These are phyloP conservation scores for Podila epicladia DNA, from an alignment of 192 early-diverging fungal species.

Conservation along the genomic window DNA sequence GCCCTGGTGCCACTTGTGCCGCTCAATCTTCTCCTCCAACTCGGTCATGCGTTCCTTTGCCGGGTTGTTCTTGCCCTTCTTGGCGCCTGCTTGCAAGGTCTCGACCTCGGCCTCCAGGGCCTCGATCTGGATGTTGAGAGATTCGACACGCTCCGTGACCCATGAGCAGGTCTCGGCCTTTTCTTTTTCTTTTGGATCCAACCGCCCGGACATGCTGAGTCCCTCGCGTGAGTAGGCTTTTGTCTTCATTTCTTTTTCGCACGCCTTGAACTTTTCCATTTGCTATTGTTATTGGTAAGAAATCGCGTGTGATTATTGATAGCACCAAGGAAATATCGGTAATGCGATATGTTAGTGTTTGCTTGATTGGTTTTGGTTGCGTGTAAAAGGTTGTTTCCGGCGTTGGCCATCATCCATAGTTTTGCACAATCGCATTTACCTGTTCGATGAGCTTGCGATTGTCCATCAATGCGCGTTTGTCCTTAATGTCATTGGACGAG, in stretches of 20 bases:
- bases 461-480: constrained; percentile 89
- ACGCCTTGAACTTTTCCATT: constrained; percentile 99
- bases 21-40: constrained; percentile 82
- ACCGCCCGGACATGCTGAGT: constrained; percentile 74
- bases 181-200: constrained; percentile 96
- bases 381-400: neutral
- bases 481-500: constrained; percentile 95
- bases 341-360: neutral
- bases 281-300: constrained; percentile 62
- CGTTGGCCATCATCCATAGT: neutral
- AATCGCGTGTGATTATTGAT: constrained; percentile 3
- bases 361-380: neutral
- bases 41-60: constrained; percentile 78
- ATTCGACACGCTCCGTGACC: constrained; percentile 86
- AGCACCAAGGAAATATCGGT: neutral
- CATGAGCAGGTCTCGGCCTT: constrained; percentile 88
- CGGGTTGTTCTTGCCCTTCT: constrained; percentile 85
- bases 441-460: constrained; percentile 94
- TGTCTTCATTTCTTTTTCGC: constrained; percentile 98
- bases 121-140: constrained; percentile 90
- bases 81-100: constrained; percentile 66
- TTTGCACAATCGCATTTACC: constrained; percentile 45
- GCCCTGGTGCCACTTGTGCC: constrained; percentile 92
- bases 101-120: constrained; percentile 93
- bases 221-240: constrained; percentile 99